Conservation (phyloP, 1,284 basidiomycete genomes). For the Apiotrichum gamsii region DNA sequence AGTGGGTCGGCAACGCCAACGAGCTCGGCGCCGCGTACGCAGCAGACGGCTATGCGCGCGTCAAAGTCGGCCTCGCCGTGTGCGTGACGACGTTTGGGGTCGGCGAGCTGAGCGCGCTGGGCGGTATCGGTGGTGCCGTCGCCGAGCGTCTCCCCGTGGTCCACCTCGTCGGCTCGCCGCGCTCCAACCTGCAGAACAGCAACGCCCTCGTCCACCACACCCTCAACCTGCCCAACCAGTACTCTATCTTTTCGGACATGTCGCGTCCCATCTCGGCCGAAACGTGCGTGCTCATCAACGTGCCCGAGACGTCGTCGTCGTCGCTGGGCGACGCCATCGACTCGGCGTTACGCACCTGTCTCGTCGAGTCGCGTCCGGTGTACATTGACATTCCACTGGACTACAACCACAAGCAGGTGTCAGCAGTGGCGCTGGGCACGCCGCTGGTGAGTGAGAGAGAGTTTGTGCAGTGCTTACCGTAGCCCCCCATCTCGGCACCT, state of each 20-base stretch:
- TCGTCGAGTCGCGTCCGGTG: conserved; percentile 70
- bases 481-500: conserved; percentile 9
- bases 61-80: conserved; percentile 70
- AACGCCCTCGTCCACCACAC: conserved; percentile 56
- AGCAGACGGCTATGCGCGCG: conserved; percentile 92
- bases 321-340: conserved; percentile 65
- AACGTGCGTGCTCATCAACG: conserved; percentile 55
- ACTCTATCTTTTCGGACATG: conserved; percentile 55
- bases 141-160: conserved; percentile 87
- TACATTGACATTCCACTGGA: conserved; percentile 86
- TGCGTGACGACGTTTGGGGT: conserved; percentile 77
- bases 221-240: conserved; percentile 11
- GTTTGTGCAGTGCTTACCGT: not conserved
- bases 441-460: conserved; percentile 3
- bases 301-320: conserved; percentile 48
- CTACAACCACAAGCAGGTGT: conserved; percentile 63
- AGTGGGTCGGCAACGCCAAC: conserved; percentile 93
- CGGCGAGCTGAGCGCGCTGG: conserved; percentile 61
- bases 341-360: conserved; percentile 59
- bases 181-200: conserved; percentile 66
- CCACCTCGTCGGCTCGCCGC: conserved; percentile 84
- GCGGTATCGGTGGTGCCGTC: conserved; percentile 51
- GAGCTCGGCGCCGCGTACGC: conserved; percentile 80
- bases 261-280: conserved; percentile 70
- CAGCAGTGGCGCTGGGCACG: not conserved